These are phyloP conservation scores for Globisporangium acanthophoron DNA, from an alignment of 352 stramenopile genomes.

Conservation along the genomic window DNA sequence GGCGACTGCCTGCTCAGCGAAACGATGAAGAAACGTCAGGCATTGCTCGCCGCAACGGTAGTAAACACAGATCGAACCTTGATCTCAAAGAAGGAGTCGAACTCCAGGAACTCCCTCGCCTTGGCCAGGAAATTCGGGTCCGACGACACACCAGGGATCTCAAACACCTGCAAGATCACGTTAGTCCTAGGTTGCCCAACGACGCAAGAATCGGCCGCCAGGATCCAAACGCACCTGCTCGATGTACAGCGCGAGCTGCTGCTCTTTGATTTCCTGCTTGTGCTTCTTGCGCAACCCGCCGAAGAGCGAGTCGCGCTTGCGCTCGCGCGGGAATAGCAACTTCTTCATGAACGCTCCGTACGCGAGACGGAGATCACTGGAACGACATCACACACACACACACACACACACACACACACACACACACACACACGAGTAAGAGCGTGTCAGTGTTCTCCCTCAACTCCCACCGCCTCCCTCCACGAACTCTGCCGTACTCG, in stretches of 20 bases:
- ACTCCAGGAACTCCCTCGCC: slow-evolving; percentile 54
- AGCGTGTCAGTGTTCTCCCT: neutral
- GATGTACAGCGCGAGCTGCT: slow-evolving; percentile 70
- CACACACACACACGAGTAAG: neutral
- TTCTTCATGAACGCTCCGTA: slow-evolving; percentile 51
- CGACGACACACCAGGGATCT: slow-evolving; percentile 36
- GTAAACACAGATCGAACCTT: slow-evolving; percentile 20
- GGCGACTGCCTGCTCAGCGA: neutral
- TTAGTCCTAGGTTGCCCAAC: neutral
- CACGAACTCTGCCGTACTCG: slow-evolving; percentile 34
- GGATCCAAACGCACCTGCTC: slow-evolving; percentile 30
- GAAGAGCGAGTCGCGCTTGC: slow-evolving; percentile 72
- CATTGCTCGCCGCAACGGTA: neutral
- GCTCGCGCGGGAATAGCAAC: slow-evolving; percentile 54
- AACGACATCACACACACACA: too few species aligned
- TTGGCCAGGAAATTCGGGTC: slow-evolving; percentile 33
- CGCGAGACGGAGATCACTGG: slow-evolving; percentile 49
- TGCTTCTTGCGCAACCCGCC: slow-evolving; percentile 62
- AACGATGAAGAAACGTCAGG: neutral
- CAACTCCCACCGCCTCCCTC: neutral
- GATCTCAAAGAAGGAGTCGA: slow-evolving; percentile 67
- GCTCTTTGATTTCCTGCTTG: slow-evolving; percentile 57
- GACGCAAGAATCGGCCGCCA: neutral
- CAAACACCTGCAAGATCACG: slow-evolving; percentile 31
- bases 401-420: too few species aligned